Evolutionary conservation across 768 basidiomycete species (phyloP).

Genomic region (Hypholoma fasciculare): DNA sequence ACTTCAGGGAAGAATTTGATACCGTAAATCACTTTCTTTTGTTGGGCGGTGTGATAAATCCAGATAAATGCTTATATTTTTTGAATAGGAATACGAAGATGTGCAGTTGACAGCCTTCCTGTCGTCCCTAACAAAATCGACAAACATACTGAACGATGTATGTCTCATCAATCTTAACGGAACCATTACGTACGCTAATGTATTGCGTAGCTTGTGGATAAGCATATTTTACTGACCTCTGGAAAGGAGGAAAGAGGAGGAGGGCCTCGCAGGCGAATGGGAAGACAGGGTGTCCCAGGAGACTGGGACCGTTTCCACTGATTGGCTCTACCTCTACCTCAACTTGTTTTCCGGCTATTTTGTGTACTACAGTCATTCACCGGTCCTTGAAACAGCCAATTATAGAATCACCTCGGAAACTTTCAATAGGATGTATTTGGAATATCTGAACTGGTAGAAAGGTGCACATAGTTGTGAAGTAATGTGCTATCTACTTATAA

Average conservation of each 20-base stretch:
- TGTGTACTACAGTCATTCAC: neutral
- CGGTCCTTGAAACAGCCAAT: too few relatives aligned
- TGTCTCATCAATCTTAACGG: conserved; percentile 25
- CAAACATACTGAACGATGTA: conserved; percentile 88
- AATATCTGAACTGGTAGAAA: too few relatives aligned
- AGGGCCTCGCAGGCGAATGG: conserved; percentile 52
- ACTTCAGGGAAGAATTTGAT: conserved; percentile 86
- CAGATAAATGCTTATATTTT: neutral
- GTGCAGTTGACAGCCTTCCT: conserved; percentile 91
- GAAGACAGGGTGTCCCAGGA: conserved; percentile 36
- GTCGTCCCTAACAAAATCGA: conserved; percentile 84
- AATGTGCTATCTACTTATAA: too few relatives aligned
- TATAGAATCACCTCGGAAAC: too few relatives aligned
- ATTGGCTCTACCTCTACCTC: conserved; percentile 3
- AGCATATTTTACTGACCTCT: conserved; percentile 63
- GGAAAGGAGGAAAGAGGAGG: conserved; percentile 58
- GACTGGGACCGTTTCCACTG: conserved; percentile 62
- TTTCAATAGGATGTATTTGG: too few relatives aligned
- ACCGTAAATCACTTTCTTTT: conserved; percentile 52
- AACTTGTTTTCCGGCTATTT: conserved; percentile 1
- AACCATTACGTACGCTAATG: conserved; percentile 4
- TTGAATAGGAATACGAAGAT: conserved; percentile 86
- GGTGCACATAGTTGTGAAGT: too few relatives aligned
- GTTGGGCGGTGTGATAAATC: neutral
- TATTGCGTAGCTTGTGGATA: conserved; percentile 68